These are phyloP conservation scores for Dactylellina parvicollis DNA, from an alignment of 2,329 filamentous ascomycete genomes.

Conservation along the genomic window DNA sequence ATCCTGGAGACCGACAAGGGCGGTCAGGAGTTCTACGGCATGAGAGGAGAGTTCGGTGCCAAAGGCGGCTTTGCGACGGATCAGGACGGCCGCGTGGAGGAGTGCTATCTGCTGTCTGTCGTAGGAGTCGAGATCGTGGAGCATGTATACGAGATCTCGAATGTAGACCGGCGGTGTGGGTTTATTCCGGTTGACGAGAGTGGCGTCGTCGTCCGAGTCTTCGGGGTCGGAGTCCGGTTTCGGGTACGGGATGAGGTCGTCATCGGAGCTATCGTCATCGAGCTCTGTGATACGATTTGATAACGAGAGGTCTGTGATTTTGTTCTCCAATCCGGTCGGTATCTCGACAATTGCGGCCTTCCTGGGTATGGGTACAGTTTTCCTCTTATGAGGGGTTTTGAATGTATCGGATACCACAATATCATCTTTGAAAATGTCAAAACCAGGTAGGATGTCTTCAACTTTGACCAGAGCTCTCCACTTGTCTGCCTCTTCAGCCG, in stretches of 20 bases:
- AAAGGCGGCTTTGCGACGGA: constrained; percentile 86
- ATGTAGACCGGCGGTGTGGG: constrained; percentile 88
- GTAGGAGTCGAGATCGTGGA: constrained; percentile 83
- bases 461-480: constrained; percentile 74
- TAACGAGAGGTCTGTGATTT: constrained; percentile 59
- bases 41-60: constrained; percentile 89
- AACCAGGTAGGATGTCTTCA: constrained; percentile 67
- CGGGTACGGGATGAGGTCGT: constrained; percentile 78
- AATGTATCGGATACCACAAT: background rate
- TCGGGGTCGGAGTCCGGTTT: constrained; percentile 89
- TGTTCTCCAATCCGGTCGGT: background rate
- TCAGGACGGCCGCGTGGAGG: constrained; percentile 78
- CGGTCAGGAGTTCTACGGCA: constrained; percentile 78
- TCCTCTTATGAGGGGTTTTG: constrained; percentile 53
- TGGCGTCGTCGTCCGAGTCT: constrained; percentile 93
- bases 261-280: constrained; percentile 69
- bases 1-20: constrained; percentile 83
- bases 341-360: constrained; percentile 61
- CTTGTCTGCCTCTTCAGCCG: constrained; percentile 76
- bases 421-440: constrained; percentile 33
- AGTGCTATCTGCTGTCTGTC: constrained; percentile 85
- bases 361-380: constrained; percentile 58
- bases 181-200: constrained; percentile 83
- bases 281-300: constrained; percentile 72
- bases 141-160: constrained; percentile 79